These are phyloP conservation scores for Arbutus unedo DNA, from an alignment of 148 eudicot species.

Conservation along the genomic window DNA sequence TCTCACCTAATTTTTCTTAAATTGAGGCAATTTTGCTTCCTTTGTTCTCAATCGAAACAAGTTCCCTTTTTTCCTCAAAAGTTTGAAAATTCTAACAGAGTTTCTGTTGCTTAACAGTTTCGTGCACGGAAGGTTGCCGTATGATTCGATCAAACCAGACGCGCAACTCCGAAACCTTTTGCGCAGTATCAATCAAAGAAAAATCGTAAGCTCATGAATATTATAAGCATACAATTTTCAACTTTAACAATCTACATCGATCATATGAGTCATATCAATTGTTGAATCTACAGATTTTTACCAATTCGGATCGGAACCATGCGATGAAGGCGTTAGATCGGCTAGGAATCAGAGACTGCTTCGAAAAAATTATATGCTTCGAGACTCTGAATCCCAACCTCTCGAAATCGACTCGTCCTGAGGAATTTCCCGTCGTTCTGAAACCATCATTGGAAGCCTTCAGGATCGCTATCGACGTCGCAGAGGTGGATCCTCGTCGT, in stretches of 20 bases:
- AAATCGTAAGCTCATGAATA: constrained; percentile 46
- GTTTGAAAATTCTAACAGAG: neutral
- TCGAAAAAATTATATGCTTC: constrained; percentile 75
- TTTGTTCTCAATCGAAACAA: neutral
- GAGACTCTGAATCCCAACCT: constrained; percentile 80
- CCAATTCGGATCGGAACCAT: constrained; percentile 72
- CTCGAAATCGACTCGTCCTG: constrained; percentile 48
- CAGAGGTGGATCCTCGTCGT: constrained; percentile 60
- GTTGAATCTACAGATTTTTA: constrained; percentile 56
- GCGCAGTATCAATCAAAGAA: constrained; percentile 61
- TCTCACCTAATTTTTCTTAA: neutral
- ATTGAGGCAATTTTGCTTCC: neutral
- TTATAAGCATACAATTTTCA: neutral
- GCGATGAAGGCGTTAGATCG: constrained; percentile 63
- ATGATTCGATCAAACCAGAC: constrained; percentile 69
- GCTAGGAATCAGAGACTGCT: constrained; percentile 69
- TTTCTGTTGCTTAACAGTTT: constrained; percentile 33
- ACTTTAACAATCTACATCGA: neutral
- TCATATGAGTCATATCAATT: neutral
- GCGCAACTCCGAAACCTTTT: constrained; percentile 54
- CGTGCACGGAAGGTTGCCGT: constrained; percentile 96
- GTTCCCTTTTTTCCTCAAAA: neutral
- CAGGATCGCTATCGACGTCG: constrained; percentile 56
- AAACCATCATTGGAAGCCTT: constrained; percentile 80
- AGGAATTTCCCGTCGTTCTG: constrained; percentile 63